These are phyloP conservation scores for Dalechampia spathulata DNA, from an alignment of 441 rosid genomes.

Conservation along the genomic window DNA sequence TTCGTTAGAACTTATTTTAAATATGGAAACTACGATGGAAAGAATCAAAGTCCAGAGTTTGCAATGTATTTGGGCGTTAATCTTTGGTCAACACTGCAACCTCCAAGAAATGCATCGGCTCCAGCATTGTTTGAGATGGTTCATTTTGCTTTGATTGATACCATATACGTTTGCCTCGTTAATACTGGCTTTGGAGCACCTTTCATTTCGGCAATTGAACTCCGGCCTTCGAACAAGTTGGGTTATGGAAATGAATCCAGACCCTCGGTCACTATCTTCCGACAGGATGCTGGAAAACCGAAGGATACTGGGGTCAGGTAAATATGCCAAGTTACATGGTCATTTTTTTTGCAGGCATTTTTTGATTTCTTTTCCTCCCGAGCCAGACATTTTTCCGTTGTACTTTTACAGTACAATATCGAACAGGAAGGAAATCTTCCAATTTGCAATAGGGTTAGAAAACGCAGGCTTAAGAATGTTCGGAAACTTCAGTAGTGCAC, in stretches of 20 bases:
- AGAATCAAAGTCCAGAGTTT: slow-evolving; percentile 12
- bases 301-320: neutral
- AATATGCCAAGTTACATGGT: neutral
- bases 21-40: slow-evolving; percentile 26
- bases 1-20: slow-evolving; percentile 7
- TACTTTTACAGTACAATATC: too few relatives aligned
- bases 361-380: too few relatives aligned
- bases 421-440: too few relatives aligned
- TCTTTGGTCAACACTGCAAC: neutral
- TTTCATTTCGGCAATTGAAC: slow-evolving; percentile 16
- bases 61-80: slow-evolving; percentile 19
- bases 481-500: too few relatives aligned
- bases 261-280: neutral
- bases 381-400: too few relatives aligned
- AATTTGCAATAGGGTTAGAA: too few relatives aligned
- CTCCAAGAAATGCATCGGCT: neutral
- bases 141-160: slow-evolving; percentile 3
- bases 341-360: too few relatives aligned
- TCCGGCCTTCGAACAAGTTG: slow-evolving; percentile 10
- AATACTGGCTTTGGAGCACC: slow-evolving; percentile 17
- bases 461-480: too few relatives aligned
- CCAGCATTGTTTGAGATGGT: neutral
- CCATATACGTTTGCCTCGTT: slow-evolving; percentile 17
- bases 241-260: neutral
- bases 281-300: slow-evolving; percentile 1